Conservation (phyloP, 108 stramenopile species). For the Skeletonema marinoi region DNA sequence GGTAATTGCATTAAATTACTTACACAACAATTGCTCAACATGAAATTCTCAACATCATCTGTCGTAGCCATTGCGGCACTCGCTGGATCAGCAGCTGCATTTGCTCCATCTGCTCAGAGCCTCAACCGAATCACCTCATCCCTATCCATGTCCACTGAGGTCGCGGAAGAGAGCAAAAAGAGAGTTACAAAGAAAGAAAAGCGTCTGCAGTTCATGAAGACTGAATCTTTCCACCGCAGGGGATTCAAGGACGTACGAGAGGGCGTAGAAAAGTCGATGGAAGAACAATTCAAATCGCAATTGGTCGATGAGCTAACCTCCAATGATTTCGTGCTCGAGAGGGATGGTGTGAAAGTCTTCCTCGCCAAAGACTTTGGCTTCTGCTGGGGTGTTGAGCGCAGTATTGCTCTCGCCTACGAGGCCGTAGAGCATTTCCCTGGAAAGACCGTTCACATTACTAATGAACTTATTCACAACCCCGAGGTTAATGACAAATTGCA, state of each 20-base stretch:
- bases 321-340: constrained; percentile 70
- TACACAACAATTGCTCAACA: constrained; percentile 13
- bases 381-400: constrained; percentile 93
- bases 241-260: constrained; percentile 90
- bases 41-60: constrained; percentile 55
- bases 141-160: constrained; percentile 35
- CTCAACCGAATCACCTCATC: constrained; percentile 1
- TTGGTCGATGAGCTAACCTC: constrained; percentile 78
- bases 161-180: constrained; percentile 21
- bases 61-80: constrained; percentile 32
- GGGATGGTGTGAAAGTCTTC: constrained; percentile 81
- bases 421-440: constrained; percentile 91
- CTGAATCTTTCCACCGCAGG: constrained; percentile 73
- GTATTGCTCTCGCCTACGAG: constrained; percentile 93
- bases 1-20: neutral
- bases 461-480: constrained; percentile 97
- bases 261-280: constrained; percentile 74
- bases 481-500: constrained; percentile 92
- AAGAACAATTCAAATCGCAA: constrained; percentile 68
- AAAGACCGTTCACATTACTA: constrained; percentile 90
- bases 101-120: constrained; percentile 19
- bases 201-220: constrained; percentile 77
- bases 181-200: constrained; percentile 68
- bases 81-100: constrained; percentile 36
- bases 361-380: constrained; percentile 88